Base-by-base conservation (phyloP, 495 filamentous ascomycete species). In the Penicillium paradoxum region DNA sequence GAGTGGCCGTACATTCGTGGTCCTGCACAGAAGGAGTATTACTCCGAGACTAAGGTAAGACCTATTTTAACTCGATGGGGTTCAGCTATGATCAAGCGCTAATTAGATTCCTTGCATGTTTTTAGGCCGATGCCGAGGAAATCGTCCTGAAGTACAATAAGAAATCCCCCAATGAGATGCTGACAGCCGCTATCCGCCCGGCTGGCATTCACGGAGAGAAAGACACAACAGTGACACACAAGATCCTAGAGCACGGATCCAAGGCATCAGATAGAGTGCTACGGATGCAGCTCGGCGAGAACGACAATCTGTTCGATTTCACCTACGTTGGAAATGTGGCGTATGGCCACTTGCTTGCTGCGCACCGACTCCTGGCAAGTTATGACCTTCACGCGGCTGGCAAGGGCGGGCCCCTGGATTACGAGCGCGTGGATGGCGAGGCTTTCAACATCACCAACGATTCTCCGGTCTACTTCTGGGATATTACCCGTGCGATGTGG, bases 391-490 rank as follows among this genome's bases (percentile, higher is more conserved):
- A 79, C 11, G 71, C 82, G 46, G 69, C 76, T 25, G 68, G 80
- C 36, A 68, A 75, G 32, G 79, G 75, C 36, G 73, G 73, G 13
- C 83, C 86, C 9, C 76, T 91, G 21, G 83, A 88, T 66, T 72
- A 84, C 63, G 89, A 95, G 70, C 78, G 77, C 24, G 89, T 96
- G 11, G 93, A 97, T 64, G 93, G 93, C 34, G 91, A 97, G 68
- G 87, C 87, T 19, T 98, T 97, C 80, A 82, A 96, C 67, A 85
- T 98, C 69, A 97, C 93, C 53, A 97, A 98, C 68, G 91, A 88
- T 63, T 76, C 79, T 48, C 93, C 93, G 0, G 76, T 95, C 19
- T 96, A 95, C 65, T 98, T 98, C 78, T 98, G 92, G 92, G 95
- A 98, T 65, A 87, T 92, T 60, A 79, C 84, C 32, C 84, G 89